Conservation (phyloP, 2,329 filamentous ascomycete genomes). For the Monosporascus cannonballus region DNA sequence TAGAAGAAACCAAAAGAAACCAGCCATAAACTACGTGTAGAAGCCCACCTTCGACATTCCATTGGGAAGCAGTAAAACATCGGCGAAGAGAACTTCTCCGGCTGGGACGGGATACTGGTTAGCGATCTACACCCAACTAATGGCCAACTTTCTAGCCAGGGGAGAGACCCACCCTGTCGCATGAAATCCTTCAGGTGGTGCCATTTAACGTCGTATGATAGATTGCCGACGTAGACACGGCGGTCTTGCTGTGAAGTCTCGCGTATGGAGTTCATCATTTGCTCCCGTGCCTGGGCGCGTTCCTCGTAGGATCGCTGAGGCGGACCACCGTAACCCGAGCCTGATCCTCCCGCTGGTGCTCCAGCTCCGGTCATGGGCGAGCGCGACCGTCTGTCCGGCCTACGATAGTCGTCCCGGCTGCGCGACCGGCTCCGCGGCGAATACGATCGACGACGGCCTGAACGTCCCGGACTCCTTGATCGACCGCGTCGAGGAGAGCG, state of each 20-base stretch:
- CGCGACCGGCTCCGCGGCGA: constrained; percentile 73
- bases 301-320: constrained; percentile 79
- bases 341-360: constrained; percentile 63
- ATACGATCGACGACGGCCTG: constrained; percentile 67
- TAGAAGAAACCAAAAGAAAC: constrained; percentile 62
- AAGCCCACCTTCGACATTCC: constrained; percentile 99
- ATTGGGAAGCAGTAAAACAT: constrained; percentile 98
- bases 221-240: constrained; percentile 97
- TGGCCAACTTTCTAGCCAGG: constrained; percentile 12
- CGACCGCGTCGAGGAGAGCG: constrained; percentile 72
- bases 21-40: constrained; percentile 82
- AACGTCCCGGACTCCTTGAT: constrained; percentile 74
- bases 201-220: constrained; percentile 99
- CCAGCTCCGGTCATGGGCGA: constrained; percentile 80
- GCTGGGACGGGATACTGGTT: constrained; percentile 52
- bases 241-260: constrained; percentile 98
- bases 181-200: constrained; percentile 99
- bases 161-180: constrained; percentile 77
- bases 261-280: constrained; percentile 92
- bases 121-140: constrained; percentile 27
- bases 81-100: constrained; percentile 98
- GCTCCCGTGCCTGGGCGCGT: constrained; percentile 74
- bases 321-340: constrained; percentile 57
- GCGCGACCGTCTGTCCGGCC: constrained; percentile 69
- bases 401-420: constrained; percentile 72